These are phyloP conservation scores for Hygrocybe punicea DNA, from an alignment of 768 basidiomycete genomes.

Conservation along the genomic window DNA sequence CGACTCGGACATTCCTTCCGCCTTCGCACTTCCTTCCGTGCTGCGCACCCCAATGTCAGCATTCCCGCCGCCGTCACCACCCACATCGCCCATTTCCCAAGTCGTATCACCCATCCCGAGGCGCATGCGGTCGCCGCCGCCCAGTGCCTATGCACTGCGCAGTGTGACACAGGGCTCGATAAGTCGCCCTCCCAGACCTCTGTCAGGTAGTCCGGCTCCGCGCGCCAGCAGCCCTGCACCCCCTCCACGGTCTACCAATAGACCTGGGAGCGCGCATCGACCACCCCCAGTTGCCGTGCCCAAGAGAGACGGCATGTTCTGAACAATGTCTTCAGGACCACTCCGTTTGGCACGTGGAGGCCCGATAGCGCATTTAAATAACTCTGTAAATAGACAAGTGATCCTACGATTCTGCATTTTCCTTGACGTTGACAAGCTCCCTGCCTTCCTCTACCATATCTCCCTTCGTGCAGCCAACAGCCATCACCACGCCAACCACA, in stretches of 20 bases:
- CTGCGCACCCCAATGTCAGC: constrained; percentile 10
- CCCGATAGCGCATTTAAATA: not conserved
- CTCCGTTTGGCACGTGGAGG: too few species aligned
- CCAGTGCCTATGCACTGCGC: constrained; percentile 25
- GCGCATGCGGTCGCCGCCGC: constrained; percentile 31
- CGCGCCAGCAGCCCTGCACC: constrained; percentile 48
- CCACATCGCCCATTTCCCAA: constrained; percentile 21
- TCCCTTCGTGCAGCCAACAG: constrained; percentile 74
- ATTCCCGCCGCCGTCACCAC: constrained; percentile 21
- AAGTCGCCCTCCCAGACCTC: constrained; percentile 9
- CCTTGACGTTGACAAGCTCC: constrained; percentile 69
- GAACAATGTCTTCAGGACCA: too few species aligned
- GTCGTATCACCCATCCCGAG: constrained; percentile 34
- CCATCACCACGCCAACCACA: constrained; percentile 62
- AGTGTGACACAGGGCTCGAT: constrained; percentile 2
- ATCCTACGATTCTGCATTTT: constrained; percentile 21
- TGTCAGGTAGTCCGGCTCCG: constrained; percentile 24
- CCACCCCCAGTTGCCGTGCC: constrained; percentile 54
- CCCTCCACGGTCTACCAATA: constrained; percentile 63
- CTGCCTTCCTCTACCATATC: constrained; percentile 90
- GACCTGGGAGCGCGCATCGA: constrained; percentile 57
- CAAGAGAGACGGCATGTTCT: constrained; percentile 63
- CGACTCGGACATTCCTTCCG: not conserved
- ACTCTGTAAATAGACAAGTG: not conserved
- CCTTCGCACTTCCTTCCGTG: not conserved